These are phyloP conservation scores for Stephania yunnanensis DNA, from an alignment of 164 flowering plant species.

Conservation along the genomic window DNA sequence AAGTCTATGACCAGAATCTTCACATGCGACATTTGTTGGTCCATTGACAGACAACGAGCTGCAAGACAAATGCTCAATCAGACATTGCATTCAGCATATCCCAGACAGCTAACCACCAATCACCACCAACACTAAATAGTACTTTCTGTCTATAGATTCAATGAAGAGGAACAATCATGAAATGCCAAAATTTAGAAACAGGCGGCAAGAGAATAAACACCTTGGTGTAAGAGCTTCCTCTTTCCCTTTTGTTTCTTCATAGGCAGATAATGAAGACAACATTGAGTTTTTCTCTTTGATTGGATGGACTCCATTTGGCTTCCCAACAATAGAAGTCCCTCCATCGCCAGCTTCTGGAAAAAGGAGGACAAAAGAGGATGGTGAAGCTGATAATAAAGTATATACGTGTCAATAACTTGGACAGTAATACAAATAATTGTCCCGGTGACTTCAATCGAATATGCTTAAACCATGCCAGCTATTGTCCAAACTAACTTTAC, in stretches of 20 bases:
- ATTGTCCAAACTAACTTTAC: neutral
- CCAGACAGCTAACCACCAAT: neutral
- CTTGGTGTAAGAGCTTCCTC: conserved; percentile 30
- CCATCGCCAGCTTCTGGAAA: conserved; percentile 62
- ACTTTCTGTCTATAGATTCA: neutral
- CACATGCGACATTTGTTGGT: conserved; percentile 17
- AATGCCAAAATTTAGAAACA: conserved; percentile 1
- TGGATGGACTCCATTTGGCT: conserved; percentile 45
- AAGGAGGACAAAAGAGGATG: neutral
- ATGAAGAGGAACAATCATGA: neutral
- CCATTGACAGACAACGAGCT: conserved; percentile 48
- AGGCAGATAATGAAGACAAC: conserved; percentile 21
- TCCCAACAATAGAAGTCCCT: conserved; percentile 36
- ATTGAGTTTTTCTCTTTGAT: conserved; percentile 32
- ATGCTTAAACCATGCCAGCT: neutral
- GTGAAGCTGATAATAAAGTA: neutral
- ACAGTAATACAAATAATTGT: neutral
- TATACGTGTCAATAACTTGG: neutral
- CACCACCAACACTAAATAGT: neutral
- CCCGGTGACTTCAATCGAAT: neutral
- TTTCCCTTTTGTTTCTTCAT: conserved; percentile 41
- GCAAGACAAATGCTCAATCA: conserved; percentile 21
- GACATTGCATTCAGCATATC: neutral
- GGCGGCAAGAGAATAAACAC: conserved; percentile 17
- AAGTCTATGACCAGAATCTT: conserved; percentile 17